Evolutionary conservation across 2,329 filamentous ascomycete species (phyloP), one percentile per base, ranked within the genome.

Genomic region (Talaromyces rugulosus): DNA sequence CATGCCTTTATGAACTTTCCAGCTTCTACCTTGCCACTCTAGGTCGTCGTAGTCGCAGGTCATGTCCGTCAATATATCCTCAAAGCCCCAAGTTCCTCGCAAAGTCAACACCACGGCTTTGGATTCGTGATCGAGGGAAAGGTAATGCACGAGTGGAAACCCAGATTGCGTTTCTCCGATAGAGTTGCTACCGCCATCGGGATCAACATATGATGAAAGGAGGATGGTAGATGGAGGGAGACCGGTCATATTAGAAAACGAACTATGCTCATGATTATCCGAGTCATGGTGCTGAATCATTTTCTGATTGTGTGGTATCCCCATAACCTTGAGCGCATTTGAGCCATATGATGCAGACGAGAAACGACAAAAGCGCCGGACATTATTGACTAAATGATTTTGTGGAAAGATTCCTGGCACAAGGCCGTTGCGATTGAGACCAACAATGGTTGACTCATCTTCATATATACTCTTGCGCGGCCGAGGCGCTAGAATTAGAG

Each of bases 1-100:
- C 60, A 91, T 87, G 14, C 89, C 89, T 71, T 90, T 90, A 74
- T 91, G 89, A 0, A 91, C 88, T 66, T 88, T 86, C 77, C 89
- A 90, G 1, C 78, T 77, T 62, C 81, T 83, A 16, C 86, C 87
- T 62, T 85, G 82, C 87, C 89, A 77, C 63, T 72, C 69, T 3
- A 77, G 68, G 60, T 87, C 82, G 66, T 89, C 87, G 65, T 90
- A 91, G 54, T 90, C 88, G 72, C 88, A 91, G 33, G 88, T 88
- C 83, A 91, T 85, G 68, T 91, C 89, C 0, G 88, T 88, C 40
- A 91, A 76, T 28, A 91, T 84, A 69, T 91, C 89, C 68, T 91
- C 88, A 63, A 91, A 90, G 0, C 89, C 89, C 44, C 90, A 79
- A 0, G 89, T 91, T 1, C 89, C 89, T 42, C 89, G 83, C 57